phyloP scores from a whole-genome alignment of 192 early-diverging fungal species.

The Phycomyces blakesleeanus region DNA sequence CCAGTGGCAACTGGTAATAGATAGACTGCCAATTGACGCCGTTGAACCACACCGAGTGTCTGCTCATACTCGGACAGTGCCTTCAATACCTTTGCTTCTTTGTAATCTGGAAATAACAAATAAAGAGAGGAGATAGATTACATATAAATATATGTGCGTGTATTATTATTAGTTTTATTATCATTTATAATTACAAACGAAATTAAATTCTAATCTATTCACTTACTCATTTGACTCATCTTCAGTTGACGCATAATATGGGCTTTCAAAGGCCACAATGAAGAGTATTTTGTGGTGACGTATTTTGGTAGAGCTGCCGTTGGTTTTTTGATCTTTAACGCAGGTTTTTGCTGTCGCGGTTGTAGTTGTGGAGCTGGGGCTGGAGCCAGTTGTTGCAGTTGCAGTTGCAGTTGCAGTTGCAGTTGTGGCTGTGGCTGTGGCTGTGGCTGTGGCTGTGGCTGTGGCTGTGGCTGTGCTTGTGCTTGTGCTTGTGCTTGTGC shows the following conservation, averaged over 20 bases:
- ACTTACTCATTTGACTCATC: no score
- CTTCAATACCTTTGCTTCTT: slow-evolving; percentile 1
- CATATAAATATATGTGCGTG: not conserved
- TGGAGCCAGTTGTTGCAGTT: no score
- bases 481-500: not conserved
- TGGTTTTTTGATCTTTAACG: no score
- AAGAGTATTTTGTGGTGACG: not conserved
- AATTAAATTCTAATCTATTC: no score
- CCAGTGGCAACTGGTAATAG: slow-evolving; percentile 6
- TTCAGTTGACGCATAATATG: no score
- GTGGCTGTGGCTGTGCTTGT: not conserved
- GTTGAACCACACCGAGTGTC: not conserved
- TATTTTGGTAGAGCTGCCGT: not conserved
- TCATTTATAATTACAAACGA: no score
- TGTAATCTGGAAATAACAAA: not conserved
- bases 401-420: no score
- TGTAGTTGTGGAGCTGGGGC: not conserved
- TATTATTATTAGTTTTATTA: no score
- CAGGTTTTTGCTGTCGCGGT: not conserved
- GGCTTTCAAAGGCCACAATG: not conserved
- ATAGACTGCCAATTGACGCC: slow-evolving; percentile 7
- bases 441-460: not conserved
- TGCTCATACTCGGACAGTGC: not conserved
- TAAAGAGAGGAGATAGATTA: not conserved
- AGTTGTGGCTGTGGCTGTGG: not conserved